These are phyloP conservation scores for Lactarius hengduanensis DNA, from an alignment of 768 basidiomycete species.

Conservation along the genomic window DNA sequence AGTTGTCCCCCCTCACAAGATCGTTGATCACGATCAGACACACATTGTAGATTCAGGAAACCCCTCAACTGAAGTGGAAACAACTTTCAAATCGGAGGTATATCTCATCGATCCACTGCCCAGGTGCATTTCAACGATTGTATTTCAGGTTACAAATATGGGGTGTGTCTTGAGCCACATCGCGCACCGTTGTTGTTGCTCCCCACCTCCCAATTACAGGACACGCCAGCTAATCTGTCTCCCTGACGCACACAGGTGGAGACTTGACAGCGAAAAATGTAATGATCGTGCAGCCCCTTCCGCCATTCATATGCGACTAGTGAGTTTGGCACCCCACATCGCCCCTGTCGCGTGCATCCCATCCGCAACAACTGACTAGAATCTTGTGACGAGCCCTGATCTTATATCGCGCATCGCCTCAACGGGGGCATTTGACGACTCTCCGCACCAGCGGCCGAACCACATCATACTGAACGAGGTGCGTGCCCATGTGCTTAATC, in stretches of 20 bases:
- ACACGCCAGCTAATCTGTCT: background rate
- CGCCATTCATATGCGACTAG: constrained; percentile 67
- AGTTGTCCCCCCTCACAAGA: constrained; percentile 4
- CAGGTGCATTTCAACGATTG: background rate
- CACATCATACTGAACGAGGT: constrained; percentile 91
- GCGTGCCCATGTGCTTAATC: constrained; percentile 23
- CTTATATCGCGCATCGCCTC: constrained; percentile 65
- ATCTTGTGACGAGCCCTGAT: constrained; percentile 59
- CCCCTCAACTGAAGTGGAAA: constrained; percentile 83
- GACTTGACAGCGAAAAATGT: constrained; percentile 68
- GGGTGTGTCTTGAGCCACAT: constrained; percentile 46
- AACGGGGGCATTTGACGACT: constrained; percentile 60
- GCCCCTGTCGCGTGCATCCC: background rate
- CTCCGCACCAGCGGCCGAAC: constrained; percentile 72
- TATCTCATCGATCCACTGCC: constrained; percentile 33
- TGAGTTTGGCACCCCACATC: constrained; percentile 38
- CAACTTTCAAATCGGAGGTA: constrained; percentile 67
- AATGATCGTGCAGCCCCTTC: constrained; percentile 68
- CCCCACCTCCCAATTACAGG: background rate
- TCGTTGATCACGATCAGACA: constrained; percentile 17
- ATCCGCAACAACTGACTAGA: background rate
- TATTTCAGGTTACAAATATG: constrained; percentile 63
- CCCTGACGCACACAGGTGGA: constrained; percentile 49
- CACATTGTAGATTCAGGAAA: constrained; percentile 61
- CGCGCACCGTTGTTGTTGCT: background rate